Percentiles rank a stretch among this genome's conserved stretches.
Evolutionary conservation across 139 green algal genomes (phyloP).

Genomic region (Picochlorum sp.): DNA sequence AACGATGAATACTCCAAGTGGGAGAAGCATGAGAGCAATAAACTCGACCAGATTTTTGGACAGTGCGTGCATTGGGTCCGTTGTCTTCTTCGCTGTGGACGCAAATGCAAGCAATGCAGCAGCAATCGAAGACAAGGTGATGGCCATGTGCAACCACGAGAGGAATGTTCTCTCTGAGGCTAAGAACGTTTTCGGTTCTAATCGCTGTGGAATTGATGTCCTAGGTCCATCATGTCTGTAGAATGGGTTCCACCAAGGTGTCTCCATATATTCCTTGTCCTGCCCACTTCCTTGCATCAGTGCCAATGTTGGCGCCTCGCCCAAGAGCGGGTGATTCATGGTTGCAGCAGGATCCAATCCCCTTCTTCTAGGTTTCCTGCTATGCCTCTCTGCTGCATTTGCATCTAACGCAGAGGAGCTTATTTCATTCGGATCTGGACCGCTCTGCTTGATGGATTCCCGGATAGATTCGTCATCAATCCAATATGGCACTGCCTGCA

Average conservation of each 20-base stretch:
- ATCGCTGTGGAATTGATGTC: slow-evolving; percentile 17
- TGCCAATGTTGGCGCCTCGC: slow-evolving; percentile 65
- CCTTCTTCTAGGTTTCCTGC: slow-evolving; percentile 27
- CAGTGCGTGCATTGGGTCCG: slow-evolving; percentile 16
- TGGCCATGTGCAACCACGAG: slow-evolving; percentile 89
- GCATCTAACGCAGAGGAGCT: slow-evolving; percentile 13
- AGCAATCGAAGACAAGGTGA: slow-evolving; percentile 74
- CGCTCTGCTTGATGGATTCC: slow-evolving; percentile 47
- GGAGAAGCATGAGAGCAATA: slow-evolving; percentile 81
- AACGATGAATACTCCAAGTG: slow-evolving; percentile 67
- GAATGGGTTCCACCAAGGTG: slow-evolving; percentile 10
- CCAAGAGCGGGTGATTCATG: slow-evolving; percentile 64
- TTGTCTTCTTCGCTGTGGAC: slow-evolving; percentile 10
- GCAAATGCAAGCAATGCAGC: slow-evolving; percentile 72
- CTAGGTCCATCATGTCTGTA: neutral
- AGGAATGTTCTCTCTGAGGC: slow-evolving; percentile 95
- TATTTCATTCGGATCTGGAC: slow-evolving; percentile 12
- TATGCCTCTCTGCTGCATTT: slow-evolving; percentile 8
- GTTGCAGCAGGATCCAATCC: slow-evolving; percentile 30
- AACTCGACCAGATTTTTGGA: slow-evolving; percentile 53
- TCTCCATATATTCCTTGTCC: neutral
- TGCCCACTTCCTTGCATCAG: slow-evolving; percentile 42
- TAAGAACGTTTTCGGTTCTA: slow-evolving; percentile 95
- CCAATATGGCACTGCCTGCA: slow-evolving; percentile 88
- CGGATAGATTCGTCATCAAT: slow-evolving; percentile 80